Evolutionary conservation across 495 filamentous ascomycete species (phyloP), one percentile per base, ranked within the genome.

Genomic region (Neurospora sp.): DNA sequence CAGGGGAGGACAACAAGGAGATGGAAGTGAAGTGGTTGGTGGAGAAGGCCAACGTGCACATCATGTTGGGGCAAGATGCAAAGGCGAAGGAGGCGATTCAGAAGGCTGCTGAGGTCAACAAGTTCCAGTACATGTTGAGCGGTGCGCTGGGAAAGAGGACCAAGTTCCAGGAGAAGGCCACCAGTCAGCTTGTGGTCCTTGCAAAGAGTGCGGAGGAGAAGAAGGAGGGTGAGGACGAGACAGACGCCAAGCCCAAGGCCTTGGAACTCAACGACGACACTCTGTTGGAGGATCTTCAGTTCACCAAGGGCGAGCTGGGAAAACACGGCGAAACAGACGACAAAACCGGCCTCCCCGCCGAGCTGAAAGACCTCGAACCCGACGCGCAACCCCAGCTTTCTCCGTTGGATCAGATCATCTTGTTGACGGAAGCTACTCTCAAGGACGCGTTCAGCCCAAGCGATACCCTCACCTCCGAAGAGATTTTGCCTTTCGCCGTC

Each of bases 211-310:
- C 78, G 1, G 82, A 81, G 11, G 76, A 40, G 27, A 38, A 71
- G 38, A 35, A 70, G 38, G 76, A 69, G 11, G 72, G 53, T 2
- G 69, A 22, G 73, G 70, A 18, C 7, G 73, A 75, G 22, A 27
- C 22, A 37, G 53, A 66, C 6, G 79, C 73, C 0, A 79, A 83
- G 39, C 94, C 95, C 2, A 85, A 87, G 76, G 88, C 90, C 11
- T 80, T 98, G 14, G 87, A 90, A 53, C 81, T 98, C 22, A 93
- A 98, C 76, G 94, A 98, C 76, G 96, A 99, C 80, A 99, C 96
- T 0, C 84, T 99, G 8, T 82, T 98, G 35, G 96, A 99, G 79
- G 87, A 88, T 6, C 92, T 98, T 69, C 86, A 90, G 8, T 99
- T 98, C 77, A 83, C 88, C 0, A 86, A 91, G 41, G 76, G 83